Base-by-base conservation (phyloP, 805 yeast species). In the Myxozyma geophila region DNA sequence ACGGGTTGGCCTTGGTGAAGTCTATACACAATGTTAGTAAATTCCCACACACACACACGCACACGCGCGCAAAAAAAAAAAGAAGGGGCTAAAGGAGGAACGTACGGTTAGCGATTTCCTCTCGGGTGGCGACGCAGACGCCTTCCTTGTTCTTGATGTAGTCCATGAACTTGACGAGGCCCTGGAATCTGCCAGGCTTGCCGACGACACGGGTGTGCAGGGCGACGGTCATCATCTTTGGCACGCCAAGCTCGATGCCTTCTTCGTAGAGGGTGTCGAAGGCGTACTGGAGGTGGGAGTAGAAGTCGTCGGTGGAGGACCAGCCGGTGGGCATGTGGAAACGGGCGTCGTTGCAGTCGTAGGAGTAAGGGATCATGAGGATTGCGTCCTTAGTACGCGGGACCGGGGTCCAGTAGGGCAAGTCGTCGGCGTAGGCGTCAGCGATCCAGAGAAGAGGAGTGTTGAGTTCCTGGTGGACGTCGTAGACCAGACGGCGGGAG, bases 221-320 rank as follows among this genome's bases (percentile, higher is more conserved):
- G 6, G 77, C 77, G 41, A 77, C 73, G 28, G 75, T 76, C 78
- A 77, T 77, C 78, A 77, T 77, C 72, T 77, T 76, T 59, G 75
- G 73, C n/a, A 66, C 54, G 3, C 60, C 43, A 15, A 67, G 67
- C 36, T 63, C 68, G 19, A 72, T 71, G 6, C 78, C 79, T 66
- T 77, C 80, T 35, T 73, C 73, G 59, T 77, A 77, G 13, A 77
- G 68, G 43, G 73, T 73, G 60, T 77, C 80, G 61, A 78, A 78
- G 13, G 78, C 76, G 53, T 76, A 73, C 56, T 74, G 75, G 56
- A 77, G 61, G 64, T 78, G 77, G 41, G 74, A 76, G 53, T 62
- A 70, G 60, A 72, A 72, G 19, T 65, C 73, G 23, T 70, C 71
- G n/a, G 72, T 68, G 8, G 70, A 62, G n/a, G 70, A 59, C 67